These are phyloP conservation scores for Annulohypoxylon stygium DNA, from an alignment of 495 filamentous ascomycete genomes.

Conservation along the genomic window DNA sequence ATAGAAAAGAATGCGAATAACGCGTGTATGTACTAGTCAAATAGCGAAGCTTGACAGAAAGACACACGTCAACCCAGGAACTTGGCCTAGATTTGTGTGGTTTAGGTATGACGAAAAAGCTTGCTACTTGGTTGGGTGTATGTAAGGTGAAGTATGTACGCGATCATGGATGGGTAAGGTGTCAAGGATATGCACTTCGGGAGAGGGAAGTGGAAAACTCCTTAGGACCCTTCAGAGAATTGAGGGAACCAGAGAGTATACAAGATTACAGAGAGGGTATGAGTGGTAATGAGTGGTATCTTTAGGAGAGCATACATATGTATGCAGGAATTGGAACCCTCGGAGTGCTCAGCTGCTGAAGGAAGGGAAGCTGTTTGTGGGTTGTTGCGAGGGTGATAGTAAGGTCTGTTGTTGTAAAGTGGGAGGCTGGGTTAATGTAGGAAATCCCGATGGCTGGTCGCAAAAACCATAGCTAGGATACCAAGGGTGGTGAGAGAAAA, in stretches of 20 bases:
- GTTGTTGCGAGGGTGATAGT: conserved; percentile 8
- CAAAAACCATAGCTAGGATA: conserved; percentile 17
- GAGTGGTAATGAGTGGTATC: conserved; percentile 10
- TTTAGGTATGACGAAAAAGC: conserved; percentile 15
- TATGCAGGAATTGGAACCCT: conserved; percentile 30
- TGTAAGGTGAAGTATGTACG: conserved; percentile 14
- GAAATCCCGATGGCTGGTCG: conserved; percentile 45
- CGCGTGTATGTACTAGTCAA: conserved; percentile 24
- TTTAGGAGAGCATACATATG: conserved; percentile 10
- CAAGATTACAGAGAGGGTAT: conserved; percentile 10
- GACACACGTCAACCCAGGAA: conserved; percentile 4
- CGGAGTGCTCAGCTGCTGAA: conserved; percentile 21
- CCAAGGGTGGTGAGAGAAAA: background rate
- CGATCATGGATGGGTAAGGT: conserved; percentile 11
- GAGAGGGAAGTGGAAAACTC: conserved; percentile 8
- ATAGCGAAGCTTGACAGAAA: conserved; percentile 13
- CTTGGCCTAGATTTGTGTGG: conserved; percentile 17
- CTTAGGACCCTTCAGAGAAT: conserved; percentile 2
- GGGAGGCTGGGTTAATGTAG: conserved; percentile 43
- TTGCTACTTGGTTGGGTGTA: conserved; percentile 22
- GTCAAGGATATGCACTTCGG: conserved; percentile 15
- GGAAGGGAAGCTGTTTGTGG: conserved; percentile 15
- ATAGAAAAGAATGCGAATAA: conserved; percentile 12
- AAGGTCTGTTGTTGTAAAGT: conserved; percentile 38
- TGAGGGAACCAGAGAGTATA: conserved; percentile 10